Percentiles rank a stretch among this genome's conserved stretches.
Conservation (phyloP, 345 rosid genomes). For the Pelargonium nanum region DNA sequence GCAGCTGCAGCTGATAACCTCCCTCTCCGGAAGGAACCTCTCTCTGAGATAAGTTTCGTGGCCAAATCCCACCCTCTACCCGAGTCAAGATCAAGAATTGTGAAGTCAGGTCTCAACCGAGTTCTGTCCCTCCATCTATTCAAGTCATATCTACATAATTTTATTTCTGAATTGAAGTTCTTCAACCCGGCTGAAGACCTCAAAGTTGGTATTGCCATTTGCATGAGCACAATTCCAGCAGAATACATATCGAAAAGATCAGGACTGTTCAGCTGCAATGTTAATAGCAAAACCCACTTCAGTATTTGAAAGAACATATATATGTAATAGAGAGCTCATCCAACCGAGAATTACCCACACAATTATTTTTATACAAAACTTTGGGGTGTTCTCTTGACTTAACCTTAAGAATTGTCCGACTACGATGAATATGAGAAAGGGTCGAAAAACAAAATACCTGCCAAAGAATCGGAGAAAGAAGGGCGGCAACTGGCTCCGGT, state of each 20-base stretch:
- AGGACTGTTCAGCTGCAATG: slow-evolving; percentile 79
- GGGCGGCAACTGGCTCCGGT: slow-evolving; percentile 85
- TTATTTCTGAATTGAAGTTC: slow-evolving; percentile 75
- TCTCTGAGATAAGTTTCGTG: slow-evolving; percentile 66
- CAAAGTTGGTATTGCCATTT: slow-evolving; percentile 80
- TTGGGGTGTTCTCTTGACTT: too few relatives aligned
- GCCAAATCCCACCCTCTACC: slow-evolving; percentile 98
- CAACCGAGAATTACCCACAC: too few relatives aligned
- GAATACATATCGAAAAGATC: slow-evolving; percentile 91
- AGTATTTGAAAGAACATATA: slow-evolving; percentile 7
- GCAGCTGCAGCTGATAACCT: slow-evolving; percentile 91
- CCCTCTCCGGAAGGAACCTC: slow-evolving; percentile 68
- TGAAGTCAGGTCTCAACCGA: slow-evolving; percentile 64
- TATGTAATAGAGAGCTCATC: not conserved
- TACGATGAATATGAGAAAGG: not conserved
- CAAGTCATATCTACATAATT: slow-evolving; percentile 45
- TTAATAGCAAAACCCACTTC: slow-evolving; percentile 8
- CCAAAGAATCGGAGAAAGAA: slow-evolving; percentile 84
- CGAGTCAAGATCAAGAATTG: slow-evolving; percentile 72
- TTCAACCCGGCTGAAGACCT: slow-evolving; percentile 59
- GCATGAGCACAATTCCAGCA: slow-evolving; percentile 79
- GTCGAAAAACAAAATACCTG: slow-evolving; percentile 42
- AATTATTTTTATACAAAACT: too few relatives aligned
- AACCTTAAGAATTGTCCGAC: too few relatives aligned
- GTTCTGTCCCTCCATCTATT: slow-evolving; percentile 64